Conservation (phyloP, 345 rosid species). For the Salix koriyanagi region DNA sequence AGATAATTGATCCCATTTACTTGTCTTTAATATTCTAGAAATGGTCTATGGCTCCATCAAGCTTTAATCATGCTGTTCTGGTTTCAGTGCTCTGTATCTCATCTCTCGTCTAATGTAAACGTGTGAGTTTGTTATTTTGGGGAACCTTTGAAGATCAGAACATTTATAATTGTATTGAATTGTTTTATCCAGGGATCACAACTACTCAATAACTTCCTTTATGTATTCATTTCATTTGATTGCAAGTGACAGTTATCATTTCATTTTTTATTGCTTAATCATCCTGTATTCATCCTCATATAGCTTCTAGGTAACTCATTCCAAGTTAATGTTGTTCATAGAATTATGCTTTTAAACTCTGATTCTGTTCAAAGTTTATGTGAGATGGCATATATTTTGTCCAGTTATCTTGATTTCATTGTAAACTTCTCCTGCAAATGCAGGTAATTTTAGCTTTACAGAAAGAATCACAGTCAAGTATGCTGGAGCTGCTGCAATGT, state of each 20-base stretch:
- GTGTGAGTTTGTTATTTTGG: not conserved
- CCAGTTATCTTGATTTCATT: constrained; percentile 2
- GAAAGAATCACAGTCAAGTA: constrained; percentile 82
- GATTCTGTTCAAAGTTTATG: not conserved
- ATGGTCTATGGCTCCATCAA: not conserved
- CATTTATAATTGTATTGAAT: not conserved
- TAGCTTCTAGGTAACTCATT: not conserved
- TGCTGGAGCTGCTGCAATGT: constrained; percentile 92
- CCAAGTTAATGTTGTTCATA: not conserved
- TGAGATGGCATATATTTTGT: not conserved
- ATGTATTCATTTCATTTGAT: not conserved
- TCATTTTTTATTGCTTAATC: not conserved
- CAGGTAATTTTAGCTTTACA: constrained; percentile 81
- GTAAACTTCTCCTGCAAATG: not conserved
- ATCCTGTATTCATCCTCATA: not conserved
- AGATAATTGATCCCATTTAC: not conserved
- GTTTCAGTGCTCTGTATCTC: not conserved
- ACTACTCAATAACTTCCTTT: not conserved
- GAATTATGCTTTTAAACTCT: not conserved
- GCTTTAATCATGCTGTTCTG: not conserved
- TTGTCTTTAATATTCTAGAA: not conserved
- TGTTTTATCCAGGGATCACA: not conserved
- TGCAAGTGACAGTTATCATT: not conserved
- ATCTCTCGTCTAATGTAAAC: not conserved
- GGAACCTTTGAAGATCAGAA: not conserved